phyloP scores from a whole-genome alignment of 1,284 basidiomycete species.

The Cutaneotrichosporon spelunceum region DNA sequence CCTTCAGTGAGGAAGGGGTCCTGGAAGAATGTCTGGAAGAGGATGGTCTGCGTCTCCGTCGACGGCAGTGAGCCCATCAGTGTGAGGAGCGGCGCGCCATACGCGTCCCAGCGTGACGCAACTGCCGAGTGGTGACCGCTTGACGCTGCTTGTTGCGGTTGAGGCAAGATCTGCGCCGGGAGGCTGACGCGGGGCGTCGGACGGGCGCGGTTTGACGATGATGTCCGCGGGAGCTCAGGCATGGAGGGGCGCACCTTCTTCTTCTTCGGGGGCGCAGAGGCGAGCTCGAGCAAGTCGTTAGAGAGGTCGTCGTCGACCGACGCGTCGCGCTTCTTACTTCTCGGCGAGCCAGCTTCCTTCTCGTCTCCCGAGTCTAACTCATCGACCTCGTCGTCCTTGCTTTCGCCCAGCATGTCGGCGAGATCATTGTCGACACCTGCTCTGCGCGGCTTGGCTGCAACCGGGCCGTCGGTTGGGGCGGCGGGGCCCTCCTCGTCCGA shows the following conservation, averaged over 20 bases:
- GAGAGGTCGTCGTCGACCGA: conserved; percentile 37
- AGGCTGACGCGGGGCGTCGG: conserved; percentile 15
- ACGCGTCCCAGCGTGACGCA: conserved; percentile 29
- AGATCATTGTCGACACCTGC: conserved; percentile 28
- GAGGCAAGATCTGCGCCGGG: conserved; percentile 2
- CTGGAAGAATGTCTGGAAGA: conserved; percentile 44
- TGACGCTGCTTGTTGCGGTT: not conserved
- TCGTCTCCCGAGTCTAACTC: conserved; percentile 35
- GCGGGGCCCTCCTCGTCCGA: conserved; percentile 25
- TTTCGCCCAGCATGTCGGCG: conserved; percentile 28
- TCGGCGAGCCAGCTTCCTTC: conserved; percentile 13
- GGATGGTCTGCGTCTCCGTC: conserved; percentile 37
- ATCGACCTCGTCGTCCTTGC: conserved; percentile 22
- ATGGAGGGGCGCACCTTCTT: conserved; percentile 27
- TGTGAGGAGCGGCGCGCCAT: conserved; percentile 32
- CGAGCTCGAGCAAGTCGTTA: conserved; percentile 38
- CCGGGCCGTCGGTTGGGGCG: not conserved
- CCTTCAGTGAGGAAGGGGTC: conserved; percentile 48
- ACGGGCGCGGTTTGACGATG: conserved; percentile 11
- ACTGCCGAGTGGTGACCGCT: conserved; percentile 3
- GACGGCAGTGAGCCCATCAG: conserved; percentile 41
- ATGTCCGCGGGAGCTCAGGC: conserved; percentile 9
- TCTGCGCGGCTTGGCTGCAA: conserved; percentile 2
- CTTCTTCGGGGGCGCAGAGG: conserved; percentile 41
- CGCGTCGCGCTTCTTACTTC: conserved; percentile 30